phyloP scores from a whole-genome alignment of 2,329 filamentous ascomycete genomes.

The Ceratocystiopsis sp. region DNA sequence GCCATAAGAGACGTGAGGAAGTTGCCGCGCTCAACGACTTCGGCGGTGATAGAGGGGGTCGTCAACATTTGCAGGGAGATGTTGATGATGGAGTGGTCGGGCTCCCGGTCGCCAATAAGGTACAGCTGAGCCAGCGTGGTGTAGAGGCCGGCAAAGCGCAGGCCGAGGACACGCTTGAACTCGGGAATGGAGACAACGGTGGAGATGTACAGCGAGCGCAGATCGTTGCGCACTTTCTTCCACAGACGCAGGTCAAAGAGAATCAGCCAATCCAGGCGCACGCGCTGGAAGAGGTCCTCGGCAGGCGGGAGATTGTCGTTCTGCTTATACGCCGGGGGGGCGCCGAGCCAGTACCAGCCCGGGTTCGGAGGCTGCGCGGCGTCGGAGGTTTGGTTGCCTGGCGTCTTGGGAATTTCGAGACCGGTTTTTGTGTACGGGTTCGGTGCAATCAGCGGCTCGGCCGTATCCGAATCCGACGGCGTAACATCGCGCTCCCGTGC shows the following conservation, averaged over 20 bases:
- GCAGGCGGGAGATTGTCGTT: constrained; percentile 48
- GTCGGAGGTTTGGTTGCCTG: constrained; percentile 28
- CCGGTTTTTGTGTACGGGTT: constrained; percentile 46
- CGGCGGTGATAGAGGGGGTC: constrained; percentile 87
- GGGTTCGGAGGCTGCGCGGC: constrained; percentile 40
- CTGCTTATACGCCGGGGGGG: constrained; percentile 51
- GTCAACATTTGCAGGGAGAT: constrained; percentile 93
- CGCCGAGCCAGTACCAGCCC: constrained; percentile 73
- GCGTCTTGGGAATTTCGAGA: constrained; percentile 68
- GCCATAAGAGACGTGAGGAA: constrained; percentile 91
- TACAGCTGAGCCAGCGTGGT: constrained; percentile 88
- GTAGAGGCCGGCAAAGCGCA: constrained; percentile 90
- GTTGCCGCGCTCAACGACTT: constrained; percentile 87
- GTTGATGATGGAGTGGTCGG: constrained; percentile 97
- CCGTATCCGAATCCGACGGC: constrained; percentile 56
- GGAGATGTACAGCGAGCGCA: constrained; percentile 87
- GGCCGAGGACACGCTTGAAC: constrained; percentile 84
- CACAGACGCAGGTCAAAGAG: constrained; percentile 89
- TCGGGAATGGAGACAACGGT: constrained; percentile 90
- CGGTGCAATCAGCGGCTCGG: constrained; percentile 47
- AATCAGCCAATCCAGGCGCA: constrained; percentile 85
- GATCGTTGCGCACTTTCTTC: constrained; percentile 84
- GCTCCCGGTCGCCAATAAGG: constrained; percentile 86
- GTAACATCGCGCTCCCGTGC: constrained; percentile 41
- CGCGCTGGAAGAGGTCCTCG: constrained; percentile 77